Conservation (phyloP, 2,329 filamentous ascomycete species). For the Phialocephala subalpina region DNA sequence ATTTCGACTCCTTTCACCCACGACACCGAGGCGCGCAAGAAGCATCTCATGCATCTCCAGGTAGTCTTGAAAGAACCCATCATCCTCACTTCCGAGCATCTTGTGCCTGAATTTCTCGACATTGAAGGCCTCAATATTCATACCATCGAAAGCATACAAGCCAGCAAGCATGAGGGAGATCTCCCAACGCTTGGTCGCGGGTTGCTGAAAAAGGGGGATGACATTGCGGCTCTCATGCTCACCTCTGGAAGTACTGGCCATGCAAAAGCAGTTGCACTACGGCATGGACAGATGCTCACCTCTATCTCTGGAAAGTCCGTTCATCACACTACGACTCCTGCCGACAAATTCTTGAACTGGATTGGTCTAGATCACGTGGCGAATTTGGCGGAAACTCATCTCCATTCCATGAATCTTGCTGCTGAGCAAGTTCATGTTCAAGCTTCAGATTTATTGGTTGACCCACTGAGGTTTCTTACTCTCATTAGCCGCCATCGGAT, state of each 20-base stretch:
- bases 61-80: constrained; percentile 38
- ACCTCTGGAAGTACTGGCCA: constrained; percentile 62
- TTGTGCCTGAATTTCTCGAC: constrained; percentile 32
- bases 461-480: constrained; percentile 50
- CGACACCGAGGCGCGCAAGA: constrained; percentile 38
- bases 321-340: constrained; percentile 7
- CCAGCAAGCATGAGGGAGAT: background rate
- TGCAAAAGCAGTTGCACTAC: constrained; percentile 57
- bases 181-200: background rate
- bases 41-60: constrained; percentile 45
- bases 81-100: constrained; percentile 34
- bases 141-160: constrained; percentile 3
- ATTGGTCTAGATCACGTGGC: constrained; percentile 61
- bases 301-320: constrained; percentile 37
- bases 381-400: constrained; percentile 58
- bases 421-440: constrained; percentile 55
- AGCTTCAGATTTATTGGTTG: constrained; percentile 49
- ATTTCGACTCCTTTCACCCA: constrained; percentile 47
- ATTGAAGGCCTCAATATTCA: constrained; percentile 19
- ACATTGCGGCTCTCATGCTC: constrained; percentile 51
- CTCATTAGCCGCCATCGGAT: constrained; percentile 51
- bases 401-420: constrained; percentile 53
- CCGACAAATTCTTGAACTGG: constrained; percentile 46
- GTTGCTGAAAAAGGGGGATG: background rate
- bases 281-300: constrained; percentile 51